Percentiles rank a stretch among this genome's conserved stretches.
Evolutionary conservation across 805 yeast species (phyloP).

Genomic region (Wickerhamiella azymoides): DNA sequence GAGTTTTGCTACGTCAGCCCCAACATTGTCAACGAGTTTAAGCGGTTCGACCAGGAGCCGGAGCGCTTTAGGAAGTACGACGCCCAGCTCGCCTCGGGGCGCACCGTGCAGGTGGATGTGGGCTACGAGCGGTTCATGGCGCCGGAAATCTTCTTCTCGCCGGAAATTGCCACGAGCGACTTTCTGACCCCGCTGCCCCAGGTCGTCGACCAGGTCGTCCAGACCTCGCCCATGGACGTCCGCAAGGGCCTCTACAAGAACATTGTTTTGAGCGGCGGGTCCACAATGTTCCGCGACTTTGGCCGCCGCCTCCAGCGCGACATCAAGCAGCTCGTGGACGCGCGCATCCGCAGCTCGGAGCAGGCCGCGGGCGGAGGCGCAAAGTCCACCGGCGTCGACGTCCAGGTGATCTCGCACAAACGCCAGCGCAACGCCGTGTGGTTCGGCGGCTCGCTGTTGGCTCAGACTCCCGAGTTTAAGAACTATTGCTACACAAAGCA

Average conservation of each 20-base stretch:
- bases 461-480: constrained; percentile 94
- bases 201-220: constrained; percentile 92
- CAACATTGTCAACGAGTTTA: constrained; percentile 91
- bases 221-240: constrained; percentile 92
- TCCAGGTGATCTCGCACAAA: constrained; percentile 91
- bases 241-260: constrained; percentile 92
- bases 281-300: constrained; percentile 97
- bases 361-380: constrained; percentile 40
- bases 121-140: constrained; percentile 97
- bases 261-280: constrained; percentile 93
- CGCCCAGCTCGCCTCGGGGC: constrained; percentile 52
- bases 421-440: constrained; percentile 98
- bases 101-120: constrained; percentile 63
- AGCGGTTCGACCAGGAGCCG: constrained; percentile 85
- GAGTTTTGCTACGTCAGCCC: constrained; percentile 96
- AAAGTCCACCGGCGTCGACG: constrained; percentile 87
- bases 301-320: constrained; percentile 97
- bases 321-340: constrained; percentile 71
- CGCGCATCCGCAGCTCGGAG: constrained; percentile 75
- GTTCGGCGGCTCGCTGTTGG: constrained; percentile 96
- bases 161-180: constrained; percentile 92
- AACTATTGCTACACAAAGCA: constrained; percentile 93
- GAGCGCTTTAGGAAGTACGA: constrained; percentile 87
- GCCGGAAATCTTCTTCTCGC: constrained; percentile 97
- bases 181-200: constrained; percentile 90